phyloP scores from a whole-genome alignment of 1,139 yeast species.

The Magnusiomyces fungicola region DNA sequence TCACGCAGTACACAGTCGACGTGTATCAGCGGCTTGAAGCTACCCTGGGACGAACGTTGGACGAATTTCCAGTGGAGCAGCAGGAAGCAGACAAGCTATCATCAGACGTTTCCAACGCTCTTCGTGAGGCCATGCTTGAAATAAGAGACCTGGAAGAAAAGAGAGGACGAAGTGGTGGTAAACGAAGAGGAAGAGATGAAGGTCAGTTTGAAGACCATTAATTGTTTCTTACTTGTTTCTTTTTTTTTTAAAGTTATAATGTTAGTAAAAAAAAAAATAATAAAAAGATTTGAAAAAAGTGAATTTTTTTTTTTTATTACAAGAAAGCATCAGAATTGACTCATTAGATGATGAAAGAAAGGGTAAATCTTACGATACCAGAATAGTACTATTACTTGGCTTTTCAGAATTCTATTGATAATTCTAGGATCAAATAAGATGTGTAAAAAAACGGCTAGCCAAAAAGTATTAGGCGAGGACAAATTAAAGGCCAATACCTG shows the following conservation, averaged over 20 bases:
- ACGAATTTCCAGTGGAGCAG: conserved; percentile 73
- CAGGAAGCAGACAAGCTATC: conserved; percentile 73
- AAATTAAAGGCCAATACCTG: too few species aligned
- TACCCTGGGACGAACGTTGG: conserved; percentile 58
- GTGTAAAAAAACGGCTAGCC: too few species aligned
- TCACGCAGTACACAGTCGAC: conserved; percentile 92
- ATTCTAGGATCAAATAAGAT: too few species aligned
- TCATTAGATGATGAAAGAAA: too few species aligned
- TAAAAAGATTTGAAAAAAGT: not conserved
- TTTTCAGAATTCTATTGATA: too few species aligned
- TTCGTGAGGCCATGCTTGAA: conserved; percentile 81
- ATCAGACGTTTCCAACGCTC: conserved; percentile 85
- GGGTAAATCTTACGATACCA: too few species aligned
- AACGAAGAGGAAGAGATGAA: conserved; percentile 8
- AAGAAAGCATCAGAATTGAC: too few species aligned
- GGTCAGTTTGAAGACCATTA: conserved; percentile 15
- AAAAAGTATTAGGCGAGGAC: too few species aligned
- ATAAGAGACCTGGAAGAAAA: conserved; percentile 46
- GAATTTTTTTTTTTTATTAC: not conserved
- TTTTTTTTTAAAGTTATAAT: not conserved
- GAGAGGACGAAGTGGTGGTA: conserved; percentile 9
- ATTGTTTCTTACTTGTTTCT: conserved; percentile 1
- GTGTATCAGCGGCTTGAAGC: conserved; percentile 71
- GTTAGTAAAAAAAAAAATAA: not conserved
- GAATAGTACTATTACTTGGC: too few species aligned